These are phyloP conservation scores for Polychytrium aggregatum DNA, from an alignment of 192 early-diverging fungal species.

Conservation along the genomic window DNA sequence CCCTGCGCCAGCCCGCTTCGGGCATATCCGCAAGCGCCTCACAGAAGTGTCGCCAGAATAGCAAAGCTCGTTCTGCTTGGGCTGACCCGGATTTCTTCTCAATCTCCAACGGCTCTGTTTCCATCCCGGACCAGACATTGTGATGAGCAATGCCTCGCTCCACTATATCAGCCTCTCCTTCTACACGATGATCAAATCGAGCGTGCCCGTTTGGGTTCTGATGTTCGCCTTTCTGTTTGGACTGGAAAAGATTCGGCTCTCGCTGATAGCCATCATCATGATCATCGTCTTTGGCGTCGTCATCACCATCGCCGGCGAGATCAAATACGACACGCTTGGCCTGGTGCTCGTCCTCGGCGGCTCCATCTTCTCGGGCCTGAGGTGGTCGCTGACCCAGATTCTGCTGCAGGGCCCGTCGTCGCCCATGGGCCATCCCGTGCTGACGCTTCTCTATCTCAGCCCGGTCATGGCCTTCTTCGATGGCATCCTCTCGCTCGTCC, in stretches of 20 bases:
- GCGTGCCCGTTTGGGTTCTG: conserved; percentile 49
- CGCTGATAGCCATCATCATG: conserved; percentile 63
- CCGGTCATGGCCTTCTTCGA: conserved; percentile 74
- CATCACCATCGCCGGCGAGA: conserved; percentile 79
- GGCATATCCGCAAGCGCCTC: too few species aligned
- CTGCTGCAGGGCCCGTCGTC: conserved; percentile 58
- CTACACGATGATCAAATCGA: conserved; percentile 64
- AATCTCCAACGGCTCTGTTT: too few species aligned
- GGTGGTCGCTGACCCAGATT: conserved; percentile 85
- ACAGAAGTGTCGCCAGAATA: too few species aligned
- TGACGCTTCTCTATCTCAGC: conserved; percentile 69
- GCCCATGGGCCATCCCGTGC: conserved; percentile 82
- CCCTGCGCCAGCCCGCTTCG: too few species aligned
- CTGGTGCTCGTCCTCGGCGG: conserved; percentile 68
- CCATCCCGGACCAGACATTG: too few species aligned
- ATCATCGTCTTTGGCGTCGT: conserved; percentile 73
- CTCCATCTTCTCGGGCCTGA: conserved; percentile 68
- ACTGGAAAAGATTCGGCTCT: conserved; percentile 64
- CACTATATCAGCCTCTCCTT: conserved; percentile 81
- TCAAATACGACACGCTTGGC: conserved; percentile 65
- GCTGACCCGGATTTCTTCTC: too few species aligned
- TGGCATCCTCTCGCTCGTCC: conserved; percentile 46
- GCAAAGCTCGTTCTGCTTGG: too few species aligned
- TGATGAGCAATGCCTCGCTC: too few species aligned
- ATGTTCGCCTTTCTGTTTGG: conserved; percentile 85